Percentiles rank a stretch among this genome's conserved stretches.
Conservation (phyloP, 352 stramenopile genomes). For the Pythium dissimile region DNA sequence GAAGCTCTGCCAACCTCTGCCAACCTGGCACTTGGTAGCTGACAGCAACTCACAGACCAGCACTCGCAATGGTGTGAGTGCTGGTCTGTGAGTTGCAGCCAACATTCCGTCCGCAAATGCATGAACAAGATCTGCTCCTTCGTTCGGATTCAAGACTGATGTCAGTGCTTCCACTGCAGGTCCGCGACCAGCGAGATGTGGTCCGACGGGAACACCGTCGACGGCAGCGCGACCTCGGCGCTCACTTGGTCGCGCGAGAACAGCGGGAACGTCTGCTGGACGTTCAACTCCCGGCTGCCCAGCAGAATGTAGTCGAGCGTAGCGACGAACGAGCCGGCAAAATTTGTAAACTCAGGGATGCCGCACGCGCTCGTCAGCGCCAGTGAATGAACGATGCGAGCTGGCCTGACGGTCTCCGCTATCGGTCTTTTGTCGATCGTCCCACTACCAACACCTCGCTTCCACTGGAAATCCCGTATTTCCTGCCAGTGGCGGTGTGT, state of each 20-base stretch:
- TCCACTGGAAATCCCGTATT: constrained; percentile 50
- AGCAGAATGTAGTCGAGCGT: constrained; percentile 78
- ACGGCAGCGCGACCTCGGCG: constrained; percentile 61
- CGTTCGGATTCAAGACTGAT: too few species aligned
- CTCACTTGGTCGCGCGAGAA: constrained; percentile 60
- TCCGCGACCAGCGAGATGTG: constrained; percentile 77
- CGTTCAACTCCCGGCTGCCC: constrained; percentile 28
- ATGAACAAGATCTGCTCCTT: too few species aligned
- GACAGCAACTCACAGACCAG: too few species aligned
- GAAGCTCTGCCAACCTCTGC: too few species aligned
- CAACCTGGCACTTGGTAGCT: too few species aligned
- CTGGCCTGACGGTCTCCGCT: constrained; percentile 2
- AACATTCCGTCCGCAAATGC: too few species aligned
- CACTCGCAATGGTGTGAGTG: too few species aligned
- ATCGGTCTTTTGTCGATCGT: too few species aligned
- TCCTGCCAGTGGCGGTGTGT: constrained; percentile 53
- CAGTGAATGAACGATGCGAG: constrained; percentile 41
- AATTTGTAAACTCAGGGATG: constrained; percentile 72
- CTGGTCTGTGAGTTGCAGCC: too few species aligned
- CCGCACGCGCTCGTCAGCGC: constrained; percentile 45
- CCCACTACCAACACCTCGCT: too few species aligned
- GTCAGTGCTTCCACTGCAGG: constrained; percentile 35
- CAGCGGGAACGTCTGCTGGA: constrained; percentile 51
- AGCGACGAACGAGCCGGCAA: constrained; percentile 52
- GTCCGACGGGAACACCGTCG: constrained; percentile 73